A percentile compares a stretch with the other conserved stretches of the same genome.
phyloP scores from a whole-genome alignment of 768 basidiomycete species.

The Holtermanniella nyarrowii region DNA sequence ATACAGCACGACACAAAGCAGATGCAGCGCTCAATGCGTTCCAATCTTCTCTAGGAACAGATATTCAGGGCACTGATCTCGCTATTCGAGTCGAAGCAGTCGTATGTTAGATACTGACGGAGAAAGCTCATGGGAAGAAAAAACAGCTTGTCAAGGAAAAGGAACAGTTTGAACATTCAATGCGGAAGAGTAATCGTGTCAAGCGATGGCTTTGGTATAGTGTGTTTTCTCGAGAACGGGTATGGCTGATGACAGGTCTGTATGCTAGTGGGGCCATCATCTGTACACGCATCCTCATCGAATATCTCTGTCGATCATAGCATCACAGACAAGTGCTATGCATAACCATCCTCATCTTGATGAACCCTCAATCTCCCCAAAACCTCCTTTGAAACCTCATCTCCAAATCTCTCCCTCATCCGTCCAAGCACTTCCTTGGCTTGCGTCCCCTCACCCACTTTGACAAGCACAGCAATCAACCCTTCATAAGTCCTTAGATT shows the following conservation, averaged over 20 bases:
- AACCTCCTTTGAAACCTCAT: constrained; percentile 5
- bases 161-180: not conserved
- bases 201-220: not conserved
- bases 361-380: constrained; percentile 4
- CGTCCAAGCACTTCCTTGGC: too few relatives aligned
- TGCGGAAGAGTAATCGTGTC: not conserved
- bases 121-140: not conserved
- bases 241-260: not conserved
- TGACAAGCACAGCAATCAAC: not conserved
- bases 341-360: not conserved
- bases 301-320: not conserved
- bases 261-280: not conserved
- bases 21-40: not conserved
- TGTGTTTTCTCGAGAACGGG: not conserved
- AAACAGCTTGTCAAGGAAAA: not conserved
- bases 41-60: too few relatives aligned
- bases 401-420: constrained; percentile 2
- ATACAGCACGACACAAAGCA: not conserved
- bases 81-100: not conserved
- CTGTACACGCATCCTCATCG: not conserved
- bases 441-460: too few relatives aligned
- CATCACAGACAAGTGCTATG: not conserved
- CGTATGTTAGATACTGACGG: not conserved
- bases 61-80: too few relatives aligned
- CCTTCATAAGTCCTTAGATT: constrained; percentile 3